Percentiles rank a stretch among this genome's conserved stretches.
Conservation (phyloP, 768 basidiomycete genomes). For the Chalciporus piperatus region DNA sequence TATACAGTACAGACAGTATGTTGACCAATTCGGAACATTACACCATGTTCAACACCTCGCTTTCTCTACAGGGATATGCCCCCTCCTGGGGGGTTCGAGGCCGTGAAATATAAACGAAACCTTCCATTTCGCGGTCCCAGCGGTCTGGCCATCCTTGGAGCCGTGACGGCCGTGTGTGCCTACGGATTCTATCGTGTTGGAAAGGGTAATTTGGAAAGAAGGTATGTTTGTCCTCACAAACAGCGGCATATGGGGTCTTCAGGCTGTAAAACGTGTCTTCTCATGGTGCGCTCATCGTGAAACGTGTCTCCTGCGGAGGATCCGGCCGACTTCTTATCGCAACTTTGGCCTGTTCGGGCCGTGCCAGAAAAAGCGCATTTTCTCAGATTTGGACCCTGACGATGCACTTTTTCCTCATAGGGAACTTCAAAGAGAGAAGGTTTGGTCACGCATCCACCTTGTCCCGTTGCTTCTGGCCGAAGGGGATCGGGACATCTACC, state of each 20-base stretch:
- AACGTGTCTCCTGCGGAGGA: slow-evolving; percentile 65
- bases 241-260: slow-evolving; percentile 43
- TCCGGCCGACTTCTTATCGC: slow-evolving; percentile 46
- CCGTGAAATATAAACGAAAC: slow-evolving; percentile 93
- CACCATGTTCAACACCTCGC: slow-evolving; percentile 7
- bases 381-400: slow-evolving; percentile 43
- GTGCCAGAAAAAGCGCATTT: slow-evolving; percentile 38
- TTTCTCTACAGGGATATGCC: slow-evolving; percentile 81
- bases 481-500: slow-evolving; percentile 86
- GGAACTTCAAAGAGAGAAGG: slow-evolving; percentile 89
- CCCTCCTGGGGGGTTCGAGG: slow-evolving; percentile 88
- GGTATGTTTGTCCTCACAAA: slow-evolving; percentile 54
- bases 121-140: slow-evolving; percentile 87
- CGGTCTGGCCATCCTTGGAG: slow-evolving; percentile 79
- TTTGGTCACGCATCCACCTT: slow-evolving; percentile 94
- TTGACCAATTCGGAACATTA: slow-evolving; percentile 10
- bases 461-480: slow-evolving; percentile 92
- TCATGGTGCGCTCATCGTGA: slow-evolving; percentile 55
- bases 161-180: slow-evolving; percentile 80
- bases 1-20: slow-evolving; percentile 29
- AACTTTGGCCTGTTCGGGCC: slow-evolving; percentile 36
- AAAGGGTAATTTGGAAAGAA: slow-evolving; percentile 87
- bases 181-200: slow-evolving; percentile 93
- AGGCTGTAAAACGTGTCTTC: slow-evolving; percentile 65
- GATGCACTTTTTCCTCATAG: slow-evolving; percentile 46